These are phyloP conservation scores for Bretschneidera sinensis DNA, from an alignment of 345 rosid species.

Conservation along the genomic window DNA sequence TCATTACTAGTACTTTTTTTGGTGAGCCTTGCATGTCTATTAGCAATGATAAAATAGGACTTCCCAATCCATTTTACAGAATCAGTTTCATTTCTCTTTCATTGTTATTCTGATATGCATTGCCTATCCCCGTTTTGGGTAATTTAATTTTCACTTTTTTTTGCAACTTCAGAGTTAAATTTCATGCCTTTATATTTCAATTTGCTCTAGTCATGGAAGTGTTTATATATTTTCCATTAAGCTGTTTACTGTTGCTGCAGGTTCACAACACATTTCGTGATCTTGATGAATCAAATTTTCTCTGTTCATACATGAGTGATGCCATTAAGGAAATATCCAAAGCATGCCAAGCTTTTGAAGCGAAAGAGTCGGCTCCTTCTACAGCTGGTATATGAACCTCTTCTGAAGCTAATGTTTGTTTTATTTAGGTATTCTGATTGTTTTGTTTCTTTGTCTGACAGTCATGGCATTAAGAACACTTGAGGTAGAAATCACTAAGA, in stretches of 20 bases:
- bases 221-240: constrained; percentile 8
- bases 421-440: constrained; percentile 22
- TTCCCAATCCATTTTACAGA: not conserved
- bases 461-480: constrained; percentile 64
- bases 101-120: not conserved
- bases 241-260: constrained; percentile 37
- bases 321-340: constrained; percentile 77
- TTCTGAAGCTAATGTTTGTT: constrained; percentile 23
- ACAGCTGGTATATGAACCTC: constrained; percentile 54
- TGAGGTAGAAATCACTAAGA: constrained; percentile 76
- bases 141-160: constrained; percentile 7
- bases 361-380: constrained; percentile 86
- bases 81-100: not conserved
- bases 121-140: not conserved
- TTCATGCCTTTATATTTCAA: not conserved
- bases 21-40: not conserved
- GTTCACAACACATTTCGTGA: constrained; percentile 73
- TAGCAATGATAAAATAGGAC: not conserved
- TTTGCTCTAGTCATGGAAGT: constrained; percentile 6
- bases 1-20: not conserved
- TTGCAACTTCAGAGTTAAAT: constrained; percentile 7
- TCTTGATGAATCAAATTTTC: constrained; percentile 80
- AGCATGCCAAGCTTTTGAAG: constrained; percentile 90
- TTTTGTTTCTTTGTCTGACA: constrained; percentile 34
- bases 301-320: constrained; percentile 72